Percentiles rank a stretch among this genome's conserved stretches.
Evolutionary conservation across 371 early-diverging fungal species (phyloP).

Genomic region (Actinomortierella ambigua): DNA sequence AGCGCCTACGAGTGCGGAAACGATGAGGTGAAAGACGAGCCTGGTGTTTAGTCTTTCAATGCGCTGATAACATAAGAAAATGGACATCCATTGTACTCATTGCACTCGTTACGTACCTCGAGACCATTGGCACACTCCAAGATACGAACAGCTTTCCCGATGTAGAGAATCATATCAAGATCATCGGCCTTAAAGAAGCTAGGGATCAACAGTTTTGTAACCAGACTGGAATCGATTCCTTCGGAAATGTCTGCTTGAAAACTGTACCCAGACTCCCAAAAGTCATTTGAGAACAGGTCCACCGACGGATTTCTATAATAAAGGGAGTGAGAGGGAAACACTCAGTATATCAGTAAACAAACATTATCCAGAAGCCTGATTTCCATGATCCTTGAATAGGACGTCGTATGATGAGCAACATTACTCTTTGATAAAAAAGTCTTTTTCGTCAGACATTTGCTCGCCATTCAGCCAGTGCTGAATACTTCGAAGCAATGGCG

Average conservation of each 20-base stretch:
- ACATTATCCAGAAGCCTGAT: background rate
- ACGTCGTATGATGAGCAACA: background rate
- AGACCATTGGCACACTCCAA: conserved; percentile 4
- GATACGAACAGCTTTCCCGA: conserved; percentile 40
- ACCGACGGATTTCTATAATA: conserved; percentile 14
- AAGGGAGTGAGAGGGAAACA: too few species aligned
- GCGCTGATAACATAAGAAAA: background rate
- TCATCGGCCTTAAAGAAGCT: conserved; percentile 16
- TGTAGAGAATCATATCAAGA: conserved; percentile 21
- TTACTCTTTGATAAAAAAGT: conserved; percentile 30
- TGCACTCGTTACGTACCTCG: conserved; percentile 13
- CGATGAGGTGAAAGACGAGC: background rate
- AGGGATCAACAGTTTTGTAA: conserved; percentile 9
- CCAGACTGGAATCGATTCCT: background rate
- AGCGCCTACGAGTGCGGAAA: too few species aligned
- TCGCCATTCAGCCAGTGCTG: conserved; percentile 34
- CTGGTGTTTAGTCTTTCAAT: background rate
- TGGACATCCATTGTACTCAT: background rate
- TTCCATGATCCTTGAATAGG: background rate
- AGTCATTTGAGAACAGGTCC: conserved; percentile 18
- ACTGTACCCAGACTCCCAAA: conserved; percentile 25
- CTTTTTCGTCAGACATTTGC: conserved; percentile 17
- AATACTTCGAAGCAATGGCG: conserved; percentile 23
- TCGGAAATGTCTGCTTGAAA: conserved; percentile 13
- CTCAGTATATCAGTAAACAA: too few species aligned